Evolutionary conservation across 257 asterid genomes (phyloP), one percentile per base, ranked within the genome.

Genomic region (Prunella vulgaris): DNA sequence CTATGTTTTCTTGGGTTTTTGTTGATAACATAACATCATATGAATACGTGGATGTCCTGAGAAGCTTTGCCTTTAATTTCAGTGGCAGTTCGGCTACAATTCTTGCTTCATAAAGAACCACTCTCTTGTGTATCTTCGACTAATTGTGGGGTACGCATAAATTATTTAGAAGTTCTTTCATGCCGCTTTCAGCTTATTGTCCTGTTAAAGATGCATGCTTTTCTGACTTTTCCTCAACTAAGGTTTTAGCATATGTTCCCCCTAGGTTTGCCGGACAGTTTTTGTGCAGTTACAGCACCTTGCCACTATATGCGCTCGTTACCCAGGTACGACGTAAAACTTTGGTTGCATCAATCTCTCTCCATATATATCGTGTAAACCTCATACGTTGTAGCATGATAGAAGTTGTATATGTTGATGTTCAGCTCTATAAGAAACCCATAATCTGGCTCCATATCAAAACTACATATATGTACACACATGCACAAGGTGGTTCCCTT

Each of bases 51-150:
- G 49, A 53, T 72, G 21, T 72, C 73, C 67, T 76, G 40, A 83
- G 22, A 0, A 77, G 33, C 70, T 20, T 59, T 18, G 64, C 7
- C 59, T 71, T 63, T 9, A 3, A 68, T 76, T 68, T 35, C 95
- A 94, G 99, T 94, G 99, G 99, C 99, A 94, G 76, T 94, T 94
- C 66, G 99, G 99, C 62, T 94, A 94, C 48, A 73, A 74, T 44
- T 92, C 99, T n/a, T 94, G 99, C 83, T 94, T 91, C 85, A 91
- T 94, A 78, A 73, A 73, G 73, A 83, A 86, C 74, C 99, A 92
- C 83, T 40, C 54, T n/a, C 86, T 89, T 7, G 93, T 91, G 75
- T 94, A 94, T 79, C 71, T 91, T 49, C 92, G 99, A 60, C 86
- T 94, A 2, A 10, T 89, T 68, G 64, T 92, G 40, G 99, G 99